A percentile compares a stretch with the other conserved stretches of the same genome.
Evolutionary conservation across 768 basidiomycete species (phyloP).

Genomic region (Mycena maculata): DNA sequence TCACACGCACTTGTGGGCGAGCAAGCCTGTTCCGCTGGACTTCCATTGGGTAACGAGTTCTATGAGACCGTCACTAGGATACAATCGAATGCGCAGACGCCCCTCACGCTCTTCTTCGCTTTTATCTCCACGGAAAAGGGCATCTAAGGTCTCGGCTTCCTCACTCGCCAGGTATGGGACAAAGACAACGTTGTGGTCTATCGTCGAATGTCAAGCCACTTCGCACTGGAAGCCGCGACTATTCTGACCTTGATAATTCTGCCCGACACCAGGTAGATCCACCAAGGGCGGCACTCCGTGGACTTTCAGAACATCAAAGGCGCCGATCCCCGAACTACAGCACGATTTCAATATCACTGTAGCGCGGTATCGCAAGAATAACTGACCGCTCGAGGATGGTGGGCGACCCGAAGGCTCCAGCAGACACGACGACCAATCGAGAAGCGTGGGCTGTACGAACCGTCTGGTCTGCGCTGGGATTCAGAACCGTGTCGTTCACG

Average conservation of each 20-base stretch:
- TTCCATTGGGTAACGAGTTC: constrained; percentile 22
- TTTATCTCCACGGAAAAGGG: constrained; percentile 42
- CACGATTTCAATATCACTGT: not conserved
- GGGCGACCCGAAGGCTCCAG: constrained; percentile 48
- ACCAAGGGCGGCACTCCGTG: constrained; percentile 52
- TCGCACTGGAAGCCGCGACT: not conserved
- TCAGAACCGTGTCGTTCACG: constrained; percentile 37
- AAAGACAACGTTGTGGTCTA: constrained; percentile 49
- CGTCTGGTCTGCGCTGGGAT: constrained; percentile 39
- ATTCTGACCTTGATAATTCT: constrained; percentile 50
- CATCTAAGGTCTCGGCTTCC: constrained; percentile 48
- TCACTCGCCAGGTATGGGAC: constrained; percentile 44
- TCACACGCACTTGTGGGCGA: constrained; percentile 50
- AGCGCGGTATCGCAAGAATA: not conserved
- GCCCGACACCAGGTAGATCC: constrained; percentile 66
- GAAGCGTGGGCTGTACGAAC: constrained; percentile 37
- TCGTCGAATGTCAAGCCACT: constrained; percentile 40
- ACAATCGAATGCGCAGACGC: constrained; percentile 26
- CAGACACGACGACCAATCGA: constrained; percentile 44
- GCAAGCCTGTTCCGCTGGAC: constrained; percentile 36
- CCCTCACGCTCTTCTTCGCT: constrained; percentile 43
- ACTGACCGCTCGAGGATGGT: constrained; percentile 45
- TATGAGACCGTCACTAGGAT: constrained; percentile 29
- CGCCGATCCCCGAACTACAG: constrained; percentile 62
- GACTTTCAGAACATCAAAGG: constrained; percentile 46